Percentiles rank a stretch among this genome's conserved stretches.
phyloP scores from a whole-genome alignment of 78 protist species.

The Anaeramoeba flamelloides region DNA sequence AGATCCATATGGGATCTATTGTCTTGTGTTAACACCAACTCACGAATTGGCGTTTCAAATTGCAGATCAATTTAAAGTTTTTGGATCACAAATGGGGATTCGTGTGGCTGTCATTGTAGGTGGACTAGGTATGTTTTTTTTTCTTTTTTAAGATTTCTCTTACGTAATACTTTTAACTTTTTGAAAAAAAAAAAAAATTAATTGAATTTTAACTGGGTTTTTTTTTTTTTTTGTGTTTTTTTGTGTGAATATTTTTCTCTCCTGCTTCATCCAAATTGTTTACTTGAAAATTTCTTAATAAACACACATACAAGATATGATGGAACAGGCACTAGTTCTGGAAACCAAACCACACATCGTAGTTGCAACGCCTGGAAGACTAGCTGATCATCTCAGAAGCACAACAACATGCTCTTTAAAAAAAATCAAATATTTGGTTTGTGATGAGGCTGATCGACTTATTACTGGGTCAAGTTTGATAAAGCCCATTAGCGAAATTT shows the following conservation, averaged over 20 bases:
- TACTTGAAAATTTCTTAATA: too few relatives aligned
- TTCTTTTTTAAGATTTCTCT: too few relatives aligned
- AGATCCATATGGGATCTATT: background rate
- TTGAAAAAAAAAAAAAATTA: too few relatives aligned
- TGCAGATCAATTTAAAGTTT: constrained; percentile 63
- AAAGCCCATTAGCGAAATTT: background rate
- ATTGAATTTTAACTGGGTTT: too few relatives aligned
- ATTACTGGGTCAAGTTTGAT: background rate
- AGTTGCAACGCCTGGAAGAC: constrained; percentile 93
- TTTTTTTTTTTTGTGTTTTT: too few relatives aligned
- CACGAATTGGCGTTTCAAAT: constrained; percentile 85
- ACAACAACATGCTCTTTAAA: constrained; percentile 78
- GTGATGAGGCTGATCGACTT: background rate
- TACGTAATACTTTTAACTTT: too few relatives aligned
- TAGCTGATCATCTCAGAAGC: constrained; percentile 33
- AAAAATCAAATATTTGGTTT: constrained; percentile 40
- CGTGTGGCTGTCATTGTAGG: constrained; percentile 49
- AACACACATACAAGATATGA: too few relatives aligned
- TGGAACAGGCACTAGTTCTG: constrained; percentile 52
- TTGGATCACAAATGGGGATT: constrained; percentile 73
- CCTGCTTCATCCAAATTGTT: too few relatives aligned
- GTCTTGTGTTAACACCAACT: background rate
- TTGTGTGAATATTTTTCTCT: too few relatives aligned
- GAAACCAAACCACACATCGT: constrained; percentile 80
- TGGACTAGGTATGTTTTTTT: constrained; percentile 40